A percentile compares a stretch with the other conserved stretches of the same genome.
These are phyloP conservation scores for Globisporangium cederbergense DNA, from an alignment of 352 stramenopile species.

Conservation along the genomic window DNA sequence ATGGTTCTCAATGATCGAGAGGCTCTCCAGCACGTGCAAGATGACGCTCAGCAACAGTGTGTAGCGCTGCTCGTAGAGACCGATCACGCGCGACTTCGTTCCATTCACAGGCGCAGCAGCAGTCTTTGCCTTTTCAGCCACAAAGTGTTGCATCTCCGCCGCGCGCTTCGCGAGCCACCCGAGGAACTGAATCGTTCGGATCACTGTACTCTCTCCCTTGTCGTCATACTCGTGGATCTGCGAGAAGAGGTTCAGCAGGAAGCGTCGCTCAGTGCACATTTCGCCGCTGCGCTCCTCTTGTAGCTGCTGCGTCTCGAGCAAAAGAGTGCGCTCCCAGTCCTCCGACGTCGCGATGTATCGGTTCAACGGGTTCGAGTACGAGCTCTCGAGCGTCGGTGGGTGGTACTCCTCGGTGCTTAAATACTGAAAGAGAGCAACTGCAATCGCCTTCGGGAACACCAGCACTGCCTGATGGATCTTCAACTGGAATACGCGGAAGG, in stretches of 20 bases:
- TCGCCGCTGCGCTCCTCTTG: constrained; percentile 61
- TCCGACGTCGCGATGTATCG: constrained; percentile 44
- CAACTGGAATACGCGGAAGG: constrained; percentile 79
- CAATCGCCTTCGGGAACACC: constrained; percentile 61
- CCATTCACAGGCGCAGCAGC: constrained; percentile 7
- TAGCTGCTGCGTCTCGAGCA: constrained; percentile 56
- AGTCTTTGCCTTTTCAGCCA: constrained; percentile 22
- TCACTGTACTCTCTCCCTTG: constrained; percentile 84
- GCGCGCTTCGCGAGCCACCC: constrained; percentile 72
- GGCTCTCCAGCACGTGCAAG: constrained; percentile 78
- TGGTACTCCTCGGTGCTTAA: constrained; percentile 69
- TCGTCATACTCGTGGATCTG: constrained; percentile 86
- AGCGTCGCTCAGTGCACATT: constrained; percentile 76
- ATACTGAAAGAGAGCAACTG: constrained; percentile 72
- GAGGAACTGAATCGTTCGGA: constrained; percentile 80
- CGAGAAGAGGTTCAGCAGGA: constrained; percentile 80
- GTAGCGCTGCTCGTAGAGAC: constrained; percentile 45
- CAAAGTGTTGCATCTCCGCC: constrained; percentile 58
- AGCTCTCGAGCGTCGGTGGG: constrained; percentile 40
- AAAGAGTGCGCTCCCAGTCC: constrained; percentile 46
- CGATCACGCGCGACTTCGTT: constrained; percentile 14
- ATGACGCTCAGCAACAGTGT: constrained; percentile 72
- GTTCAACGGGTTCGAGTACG: constrained; percentile 53
- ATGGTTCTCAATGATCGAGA: constrained; percentile 89
- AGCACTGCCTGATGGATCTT: constrained; percentile 83